These are phyloP conservation scores for Heritiera littoralis DNA, from an alignment of 345 rosid species.

Conservation along the genomic window DNA sequence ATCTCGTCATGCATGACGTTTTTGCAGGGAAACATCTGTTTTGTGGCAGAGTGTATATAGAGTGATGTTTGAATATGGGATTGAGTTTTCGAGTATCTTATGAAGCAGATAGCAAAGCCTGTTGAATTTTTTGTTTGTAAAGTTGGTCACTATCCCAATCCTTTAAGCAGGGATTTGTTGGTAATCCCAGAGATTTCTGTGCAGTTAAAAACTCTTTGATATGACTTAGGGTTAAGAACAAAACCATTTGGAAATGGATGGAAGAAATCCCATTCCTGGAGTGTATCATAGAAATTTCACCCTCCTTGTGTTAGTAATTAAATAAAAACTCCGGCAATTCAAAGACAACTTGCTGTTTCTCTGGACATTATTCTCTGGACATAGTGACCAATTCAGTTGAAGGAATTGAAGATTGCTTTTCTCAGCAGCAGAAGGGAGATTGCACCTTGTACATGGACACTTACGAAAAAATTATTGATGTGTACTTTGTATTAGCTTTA, in stretches of 20 bases:
- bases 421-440: slow-evolving; percentile 21
- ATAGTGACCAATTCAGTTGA: slow-evolving; percentile 24
- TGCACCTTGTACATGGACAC: slow-evolving; percentile 32
- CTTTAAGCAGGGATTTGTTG: not conserved
- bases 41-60: slow-evolving; percentile 30
- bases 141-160: not conserved
- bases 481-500: not conserved
- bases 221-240: slow-evolving; percentile 14
- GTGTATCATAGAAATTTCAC: slow-evolving; percentile 18
- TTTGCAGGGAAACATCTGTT: slow-evolving; percentile 29
- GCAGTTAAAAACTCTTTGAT: slow-evolving; percentile 25
- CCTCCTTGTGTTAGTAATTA: slow-evolving; percentile 16
- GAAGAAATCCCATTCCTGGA: slow-evolving; percentile 19
- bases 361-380: not conserved
- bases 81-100: not conserved
- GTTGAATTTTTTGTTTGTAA: not conserved
- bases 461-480: slow-evolving; percentile 22
- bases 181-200: slow-evolving; percentile 27
- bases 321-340: slow-evolving; percentile 1
- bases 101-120: not conserved
- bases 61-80: slow-evolving; percentile 29
- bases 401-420: slow-evolving; percentile 25
- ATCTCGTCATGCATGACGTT: not conserved
- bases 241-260: slow-evolving; percentile 12
- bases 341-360: not conserved